Evolutionary conservation across 768 basidiomycete species (phyloP), one percentile per base, ranked within the genome.

Genomic region (Kondoa malvinella): DNA sequence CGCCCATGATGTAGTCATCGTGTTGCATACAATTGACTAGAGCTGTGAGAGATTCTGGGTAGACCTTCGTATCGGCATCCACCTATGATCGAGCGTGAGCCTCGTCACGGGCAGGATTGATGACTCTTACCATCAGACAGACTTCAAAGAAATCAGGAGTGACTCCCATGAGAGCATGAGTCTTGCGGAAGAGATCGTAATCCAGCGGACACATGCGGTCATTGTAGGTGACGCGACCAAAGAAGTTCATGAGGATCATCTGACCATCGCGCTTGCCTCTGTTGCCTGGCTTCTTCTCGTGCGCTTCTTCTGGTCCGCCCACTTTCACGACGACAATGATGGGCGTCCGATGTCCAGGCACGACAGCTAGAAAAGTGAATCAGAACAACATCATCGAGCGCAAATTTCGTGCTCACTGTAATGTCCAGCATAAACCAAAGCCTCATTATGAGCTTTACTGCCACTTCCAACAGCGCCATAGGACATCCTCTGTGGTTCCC

Each of bases 391-490:
- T 60, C 2, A 2, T 12, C 25, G 1, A 58, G 32, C 30, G 29
- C 34, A 70, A 40, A 61, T 65, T 40, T 33, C 1, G 31, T 83
- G 40, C 90, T 76, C 77, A 92, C 91, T 88, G 78, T 97, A 96
- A 80, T 99, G 94, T n/a, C 95, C 95, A 64, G 95, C 95, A 80
- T 99, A 97, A 25, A 97, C 88, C 89, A 95, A 89, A 4, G 94
- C 94, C 66, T 91, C 83, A 73, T 99, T 99, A 75, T 92, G 86
- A 65, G 82, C 82, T 80, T 97, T 96, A 25, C 84, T 78, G 1
- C 95, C 94, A 8, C 86, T 83, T 1, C 91, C 95, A 31, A 99
- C 90, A 1, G 95, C 88, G 67, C 82, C 78, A 75, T 96, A 99
- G 70, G 82, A 85, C 92, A 97, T 94, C 2, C 94, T 90, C 58